phyloP scores from a whole-genome alignment of 331 rosid genomes.

The Malus hybrid region DNA sequence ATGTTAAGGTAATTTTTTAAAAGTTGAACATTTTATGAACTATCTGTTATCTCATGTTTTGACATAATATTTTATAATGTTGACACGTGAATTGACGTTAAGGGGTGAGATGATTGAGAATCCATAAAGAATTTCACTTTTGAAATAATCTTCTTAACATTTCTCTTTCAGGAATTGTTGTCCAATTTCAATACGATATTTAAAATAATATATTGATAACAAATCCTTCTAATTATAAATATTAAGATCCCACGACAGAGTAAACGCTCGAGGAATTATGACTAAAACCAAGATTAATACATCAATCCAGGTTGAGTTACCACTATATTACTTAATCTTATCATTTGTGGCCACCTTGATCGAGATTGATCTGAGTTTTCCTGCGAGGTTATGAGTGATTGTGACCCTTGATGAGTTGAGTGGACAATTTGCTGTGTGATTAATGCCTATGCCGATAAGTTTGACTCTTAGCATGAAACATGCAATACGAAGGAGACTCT shows the following conservation, averaged over 20 bases:
- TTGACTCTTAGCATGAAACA: background rate
- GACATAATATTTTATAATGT: no score
- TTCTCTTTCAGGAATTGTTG: background rate
- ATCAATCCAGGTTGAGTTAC: background rate
- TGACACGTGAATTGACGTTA: no score
- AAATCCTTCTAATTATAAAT: background rate
- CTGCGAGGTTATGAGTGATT: background rate
- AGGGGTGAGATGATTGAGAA: no score
- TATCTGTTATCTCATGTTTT: fast-evolving
- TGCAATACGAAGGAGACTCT: no score
- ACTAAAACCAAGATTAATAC: background rate
- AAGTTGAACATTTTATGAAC: no score
- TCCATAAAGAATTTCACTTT: no score
- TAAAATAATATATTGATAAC: background rate
- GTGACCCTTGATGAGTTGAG: background rate
- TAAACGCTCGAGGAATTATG: constrained; percentile 4
- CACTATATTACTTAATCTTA: background rate
- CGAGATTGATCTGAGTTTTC: background rate
- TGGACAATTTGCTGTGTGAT: background rate
- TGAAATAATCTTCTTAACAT: no score
- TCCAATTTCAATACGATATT: background rate
- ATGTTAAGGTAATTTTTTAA: no score
- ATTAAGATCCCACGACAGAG: constrained; percentile 10
- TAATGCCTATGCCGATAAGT: background rate
- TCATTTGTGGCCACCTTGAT: background rate